These are phyloP conservation scores for Rhododendron molle DNA, from an alignment of 148 eudicot species.

Conservation along the genomic window DNA sequence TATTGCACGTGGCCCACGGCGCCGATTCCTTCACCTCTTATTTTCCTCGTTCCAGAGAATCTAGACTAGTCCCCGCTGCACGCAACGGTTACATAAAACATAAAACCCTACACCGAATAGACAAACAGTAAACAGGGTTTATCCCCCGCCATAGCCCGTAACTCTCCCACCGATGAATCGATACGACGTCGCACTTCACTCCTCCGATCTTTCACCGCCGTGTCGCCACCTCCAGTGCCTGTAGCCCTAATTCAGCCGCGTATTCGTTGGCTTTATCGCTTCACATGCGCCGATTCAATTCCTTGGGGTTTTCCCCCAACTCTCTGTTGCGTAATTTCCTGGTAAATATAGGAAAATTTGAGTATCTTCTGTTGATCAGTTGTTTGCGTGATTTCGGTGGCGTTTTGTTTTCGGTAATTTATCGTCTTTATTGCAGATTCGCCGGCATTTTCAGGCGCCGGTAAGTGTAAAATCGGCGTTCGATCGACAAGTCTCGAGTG, in stretches of 20 bases:
- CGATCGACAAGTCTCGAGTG: background rate
- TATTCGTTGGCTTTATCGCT: background rate
- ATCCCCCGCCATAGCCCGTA: background rate
- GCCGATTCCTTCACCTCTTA: no score
- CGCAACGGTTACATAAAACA: constrained; percentile 5
- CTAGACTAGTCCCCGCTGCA: background rate
- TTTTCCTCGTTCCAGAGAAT: no score
- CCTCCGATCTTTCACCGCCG: background rate
- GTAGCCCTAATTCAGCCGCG: background rate
- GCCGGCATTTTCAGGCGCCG: background rate
- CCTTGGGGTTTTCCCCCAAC: constrained; percentile 22
- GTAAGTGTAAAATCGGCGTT: background rate
- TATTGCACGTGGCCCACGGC: no score
- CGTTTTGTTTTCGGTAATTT: constrained; percentile 9
- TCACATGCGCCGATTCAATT: constrained; percentile 31
- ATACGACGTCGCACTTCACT: background rate
- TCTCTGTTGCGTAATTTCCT: constrained; percentile 21
- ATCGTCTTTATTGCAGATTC: background rate
- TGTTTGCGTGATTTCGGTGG: background rate
- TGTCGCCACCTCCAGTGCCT: background rate
- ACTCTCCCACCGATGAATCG: background rate
- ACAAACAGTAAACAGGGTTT: background rate
- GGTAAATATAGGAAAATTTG: constrained; percentile 2
- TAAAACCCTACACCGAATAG: constrained; percentile 1
- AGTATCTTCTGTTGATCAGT: background rate